These are phyloP conservation scores for Flueggea neowawraea DNA, from an alignment of 441 rosid species.

Conservation along the genomic window DNA sequence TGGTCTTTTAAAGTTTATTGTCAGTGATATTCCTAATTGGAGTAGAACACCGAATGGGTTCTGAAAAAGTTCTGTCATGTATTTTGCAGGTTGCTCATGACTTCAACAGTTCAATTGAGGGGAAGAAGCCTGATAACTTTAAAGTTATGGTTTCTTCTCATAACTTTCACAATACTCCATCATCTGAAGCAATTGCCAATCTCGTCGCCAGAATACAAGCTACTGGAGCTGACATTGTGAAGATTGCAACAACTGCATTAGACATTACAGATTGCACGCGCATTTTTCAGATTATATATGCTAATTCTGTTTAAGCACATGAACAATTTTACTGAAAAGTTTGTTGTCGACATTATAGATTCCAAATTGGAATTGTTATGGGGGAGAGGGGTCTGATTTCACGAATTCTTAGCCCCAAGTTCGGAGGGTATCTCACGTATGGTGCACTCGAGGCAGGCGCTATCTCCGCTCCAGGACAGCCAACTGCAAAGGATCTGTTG, in stretches of 20 bases:
- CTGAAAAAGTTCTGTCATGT: too few relatives aligned
- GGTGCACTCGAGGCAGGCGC: slow-evolving; percentile 44
- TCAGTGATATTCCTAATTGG: too few relatives aligned
- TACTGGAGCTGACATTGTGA: slow-evolving; percentile 47
- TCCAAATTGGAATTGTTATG: slow-evolving; percentile 58
- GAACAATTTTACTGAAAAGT: too few relatives aligned
- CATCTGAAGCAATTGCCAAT: slow-evolving; percentile 38
- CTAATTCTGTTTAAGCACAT: too few relatives aligned
- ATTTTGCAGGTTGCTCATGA: slow-evolving; percentile 32
- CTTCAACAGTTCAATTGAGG: slow-evolving; percentile 24
- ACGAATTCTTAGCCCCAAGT: slow-evolving; percentile 51
- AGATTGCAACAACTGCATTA: slow-evolving; percentile 43
- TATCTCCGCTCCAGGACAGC: slow-evolving; percentile 55
- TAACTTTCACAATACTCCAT: slow-evolving; percentile 39
- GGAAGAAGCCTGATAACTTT: slow-evolving; percentile 32
- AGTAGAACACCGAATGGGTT: too few relatives aligned
- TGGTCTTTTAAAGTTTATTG: too few relatives aligned
- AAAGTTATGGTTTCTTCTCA: slow-evolving; percentile 48
- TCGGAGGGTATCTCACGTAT: slow-evolving; percentile 57
- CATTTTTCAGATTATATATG: slow-evolving; percentile 26
- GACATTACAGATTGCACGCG: slow-evolving; percentile 43
- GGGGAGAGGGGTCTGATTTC: slow-evolving; percentile 60
- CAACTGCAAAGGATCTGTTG: slow-evolving; percentile 43
- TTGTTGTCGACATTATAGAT: slow-evolving; percentile 24
- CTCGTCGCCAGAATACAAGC: slow-evolving; percentile 46